Evolutionary conservation across 192 early-diverging fungal species (phyloP).

Genomic region (Pecoramyces ruminantium): DNA sequence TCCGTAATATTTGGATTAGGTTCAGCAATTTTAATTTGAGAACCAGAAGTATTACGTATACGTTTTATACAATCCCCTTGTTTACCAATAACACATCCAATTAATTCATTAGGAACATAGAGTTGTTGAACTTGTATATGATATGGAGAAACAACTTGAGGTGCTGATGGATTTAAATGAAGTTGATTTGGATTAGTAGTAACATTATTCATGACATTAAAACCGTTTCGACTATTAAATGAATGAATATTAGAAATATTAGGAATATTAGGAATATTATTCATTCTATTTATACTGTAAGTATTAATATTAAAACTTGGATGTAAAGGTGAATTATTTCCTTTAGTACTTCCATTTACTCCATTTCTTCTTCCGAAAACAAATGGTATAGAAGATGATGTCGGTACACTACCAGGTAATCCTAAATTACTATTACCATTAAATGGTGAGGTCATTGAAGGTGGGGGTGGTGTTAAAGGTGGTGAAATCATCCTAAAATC

Average conservation of each 20-base stretch:
- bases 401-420: neutral
- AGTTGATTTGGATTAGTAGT: neutral
- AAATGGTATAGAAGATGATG: neutral
- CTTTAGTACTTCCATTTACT: no score
- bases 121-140: conserved; percentile 28
- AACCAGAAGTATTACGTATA: conserved; percentile 18
- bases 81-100: conserved; percentile 94
- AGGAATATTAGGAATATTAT: neutral
- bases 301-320: no score
- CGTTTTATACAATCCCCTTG: conserved; percentile 28
- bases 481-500: neutral
- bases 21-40: conserved; percentile 77
- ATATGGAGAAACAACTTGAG: neutral
- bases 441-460: neutral
- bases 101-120: conserved; percentile 83
- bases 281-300: no score
- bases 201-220: neutral
- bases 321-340: no score
- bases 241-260: neutral
- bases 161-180: neutral
- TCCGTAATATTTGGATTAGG: conserved; percentile 63
- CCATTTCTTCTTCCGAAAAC: no score
- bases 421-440: neutral
- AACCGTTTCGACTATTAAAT: neutral
- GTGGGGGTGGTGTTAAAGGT: neutral